Evolutionary conservation across 768 basidiomycete species (phyloP).

Genomic region (Pleurotus tuoliensis): DNA sequence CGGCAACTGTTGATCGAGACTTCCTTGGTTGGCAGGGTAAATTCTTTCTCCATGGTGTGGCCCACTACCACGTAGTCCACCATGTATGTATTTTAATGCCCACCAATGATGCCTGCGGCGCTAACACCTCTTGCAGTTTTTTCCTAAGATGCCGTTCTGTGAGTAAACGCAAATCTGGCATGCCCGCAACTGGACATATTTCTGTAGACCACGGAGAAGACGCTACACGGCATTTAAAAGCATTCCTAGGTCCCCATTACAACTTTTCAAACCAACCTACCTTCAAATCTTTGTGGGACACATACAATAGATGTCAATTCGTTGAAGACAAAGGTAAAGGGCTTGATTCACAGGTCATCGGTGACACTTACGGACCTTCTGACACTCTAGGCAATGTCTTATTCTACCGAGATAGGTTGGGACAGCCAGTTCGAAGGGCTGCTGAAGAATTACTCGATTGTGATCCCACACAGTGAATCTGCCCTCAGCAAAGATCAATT

Average conservation of each 20-base stretch:
- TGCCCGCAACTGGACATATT: neutral
- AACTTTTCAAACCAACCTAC: conserved; percentile 33
- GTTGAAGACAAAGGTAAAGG: conserved; percentile 48
- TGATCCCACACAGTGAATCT: too few relatives aligned
- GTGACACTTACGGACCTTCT: too few relatives aligned
- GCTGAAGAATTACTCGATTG: too few relatives aligned
- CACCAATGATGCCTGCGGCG: too few relatives aligned
- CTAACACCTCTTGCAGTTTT: conserved; percentile 39
- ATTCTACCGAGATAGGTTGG: too few relatives aligned
- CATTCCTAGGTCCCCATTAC: conserved; percentile 49
- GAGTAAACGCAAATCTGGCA: conserved; percentile 13
- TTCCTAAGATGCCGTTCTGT: conserved; percentile 61
- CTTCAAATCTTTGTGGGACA: conserved; percentile 48
- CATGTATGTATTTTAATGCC: conserved; percentile 35
- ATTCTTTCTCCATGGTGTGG: conserved; percentile 66
- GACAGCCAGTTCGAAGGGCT: too few relatives aligned
- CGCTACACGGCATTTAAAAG: conserved; percentile 45
- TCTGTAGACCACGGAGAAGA: conserved; percentile 44
- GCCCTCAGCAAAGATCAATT: too few relatives aligned
- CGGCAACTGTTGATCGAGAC: conserved; percentile 53
- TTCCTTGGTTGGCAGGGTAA: conserved; percentile 63
- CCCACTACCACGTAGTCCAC: conserved; percentile 62
- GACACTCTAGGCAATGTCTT: too few relatives aligned
- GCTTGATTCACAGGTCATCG: too few relatives aligned
- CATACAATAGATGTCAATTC: conserved; percentile 54